Evolutionary conservation across 2,329 filamentous ascomycete genomes (phyloP).

Genomic region (Xylariales sp.): DNA sequence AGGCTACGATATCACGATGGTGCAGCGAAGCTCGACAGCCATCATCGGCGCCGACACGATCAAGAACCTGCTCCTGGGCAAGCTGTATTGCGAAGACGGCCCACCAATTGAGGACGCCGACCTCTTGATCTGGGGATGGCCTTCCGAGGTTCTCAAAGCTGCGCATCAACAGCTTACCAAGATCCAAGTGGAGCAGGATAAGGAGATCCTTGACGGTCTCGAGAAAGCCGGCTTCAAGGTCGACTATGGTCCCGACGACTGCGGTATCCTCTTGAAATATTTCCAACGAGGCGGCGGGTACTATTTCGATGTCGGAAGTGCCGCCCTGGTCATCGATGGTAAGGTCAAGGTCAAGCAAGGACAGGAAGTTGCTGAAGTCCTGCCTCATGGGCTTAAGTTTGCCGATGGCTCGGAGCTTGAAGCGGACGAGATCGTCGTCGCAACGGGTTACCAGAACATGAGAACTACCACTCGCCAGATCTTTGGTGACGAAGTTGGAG

Average conservation of each 20-base stretch:
- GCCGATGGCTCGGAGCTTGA: slow-evolving; percentile 40
- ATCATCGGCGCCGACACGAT: slow-evolving; percentile 6
- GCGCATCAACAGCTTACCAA: slow-evolving; percentile 5
- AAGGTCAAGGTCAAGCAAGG: slow-evolving; percentile 60
- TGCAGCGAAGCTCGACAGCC: slow-evolving; percentile 5
- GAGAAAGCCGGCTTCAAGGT: slow-evolving; percentile 8
- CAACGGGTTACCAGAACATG: slow-evolving; percentile 50
- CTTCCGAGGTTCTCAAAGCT: slow-evolving; percentile 10
- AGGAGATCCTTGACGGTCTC: slow-evolving; percentile 3
- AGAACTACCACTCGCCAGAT: slow-evolving; percentile 42
- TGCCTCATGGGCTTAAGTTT: slow-evolving; percentile 30
- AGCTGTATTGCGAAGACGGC: slow-evolving; percentile 6
- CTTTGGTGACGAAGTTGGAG: slow-evolving; percentile 45
- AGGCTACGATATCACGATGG: slow-evolving; percentile 8
- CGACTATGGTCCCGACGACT: slow-evolving; percentile 9
- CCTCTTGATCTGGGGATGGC: slow-evolving; percentile 9
- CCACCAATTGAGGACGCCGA: slow-evolving; percentile 9
- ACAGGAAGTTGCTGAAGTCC: slow-evolving; percentile 24
- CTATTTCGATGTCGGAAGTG: slow-evolving; percentile 33
- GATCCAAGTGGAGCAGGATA: slow-evolving; percentile 1
- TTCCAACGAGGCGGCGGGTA: slow-evolving; percentile 25
- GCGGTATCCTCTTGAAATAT: slow-evolving; percentile 9
- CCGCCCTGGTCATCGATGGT: slow-evolving; percentile 26
- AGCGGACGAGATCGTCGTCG: slow-evolving; percentile 48
- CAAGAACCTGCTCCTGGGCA: slow-evolving; percentile 7